Conservation (phyloP, 495 filamentous ascomycete species). For the Talaromyces borbonicus region DNA sequence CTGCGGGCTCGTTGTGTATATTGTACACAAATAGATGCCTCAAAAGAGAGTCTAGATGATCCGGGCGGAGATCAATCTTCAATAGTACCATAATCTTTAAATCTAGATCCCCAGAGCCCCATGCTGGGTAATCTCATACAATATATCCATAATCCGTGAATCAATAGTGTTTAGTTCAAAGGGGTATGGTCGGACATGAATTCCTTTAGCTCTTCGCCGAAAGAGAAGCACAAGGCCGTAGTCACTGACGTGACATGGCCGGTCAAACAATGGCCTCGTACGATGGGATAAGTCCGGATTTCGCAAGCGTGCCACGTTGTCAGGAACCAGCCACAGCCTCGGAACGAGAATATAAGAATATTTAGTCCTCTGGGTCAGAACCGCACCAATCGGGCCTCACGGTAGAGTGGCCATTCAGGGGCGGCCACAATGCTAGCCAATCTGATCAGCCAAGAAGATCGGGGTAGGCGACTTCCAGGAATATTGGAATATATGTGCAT, state of each 20-base stretch:
- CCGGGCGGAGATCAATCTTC: too few relatives aligned
- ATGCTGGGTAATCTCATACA: too few relatives aligned
- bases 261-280: not conserved
- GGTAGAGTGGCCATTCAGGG: not conserved
- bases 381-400: not conserved
- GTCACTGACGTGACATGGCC: not conserved
- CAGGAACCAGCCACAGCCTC: slow-evolving; percentile 4
- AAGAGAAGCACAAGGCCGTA: too few relatives aligned
- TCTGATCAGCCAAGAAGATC: not conserved
- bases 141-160: too few relatives aligned
- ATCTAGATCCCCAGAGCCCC: too few relatives aligned
- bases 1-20: too few relatives aligned
- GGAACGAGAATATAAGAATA: slow-evolving; percentile 2
- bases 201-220: too few relatives aligned
- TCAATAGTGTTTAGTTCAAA: too few relatives aligned
- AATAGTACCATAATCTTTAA: too few relatives aligned
- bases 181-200: too few relatives aligned
- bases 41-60: too few relatives aligned
- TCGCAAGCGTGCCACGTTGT: slow-evolving; percentile 3
- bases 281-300: not conserved
- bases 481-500: not conserved
- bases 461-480: not conserved
- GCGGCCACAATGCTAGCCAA: not conserved
- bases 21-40: too few relatives aligned
- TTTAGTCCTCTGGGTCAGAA: not conserved